Evolutionary conservation across 2,329 filamentous ascomycete species (phyloP), one percentile per base, ranked within the genome.

Genomic region (Teratosphaeria pseudoeucalypti): DNA sequence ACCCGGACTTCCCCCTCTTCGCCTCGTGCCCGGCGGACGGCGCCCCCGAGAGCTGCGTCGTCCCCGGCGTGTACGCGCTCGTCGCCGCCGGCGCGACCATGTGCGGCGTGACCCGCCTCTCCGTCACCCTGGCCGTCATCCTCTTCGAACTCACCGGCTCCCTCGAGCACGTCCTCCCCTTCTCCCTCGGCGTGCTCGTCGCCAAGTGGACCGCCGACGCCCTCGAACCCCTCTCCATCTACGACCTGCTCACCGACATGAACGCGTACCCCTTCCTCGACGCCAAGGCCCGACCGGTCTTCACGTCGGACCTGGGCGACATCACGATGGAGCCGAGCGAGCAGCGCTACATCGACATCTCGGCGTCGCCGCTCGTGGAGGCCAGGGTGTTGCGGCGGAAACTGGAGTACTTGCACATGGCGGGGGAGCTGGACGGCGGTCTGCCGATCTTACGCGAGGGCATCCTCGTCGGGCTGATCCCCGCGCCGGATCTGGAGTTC

Each of bases 201-300:
- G 86, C 92, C n/a, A 99, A 99, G 76, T 99, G 94, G 94, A 96
- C 91, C 0, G 92, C 94, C 0, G 94, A 97, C 74, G 92, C 91
- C 3, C 84, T 99, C 57, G 94, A 99, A 73, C 94, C 92, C 16
- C 81, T 90, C 57, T 96, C 90, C 73, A 96, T 99, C 63, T 97
- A 96, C 72, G 94, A 97, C 71, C 82, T 97, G 11, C 79, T 97
- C 19, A 97, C 92, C 0, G 91, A 94, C 71, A 92, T 99, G 88
- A 97, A 99, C 74, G 88, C 90, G 2, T 99, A 97, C 65, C 94
- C 94, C 0, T 96, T 95, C 77, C 82, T 99, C n/a, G 91, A 96
- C 75, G 95, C 95, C 76, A 97, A 96, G 73, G 84, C 92, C 62
- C 91, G 95, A 66, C 92, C 92, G 1, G 81, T 95, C 19, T 96